Conservation (phyloP, 2,329 filamentous ascomycete genomes). For the Neonectria ditissima region DNA sequence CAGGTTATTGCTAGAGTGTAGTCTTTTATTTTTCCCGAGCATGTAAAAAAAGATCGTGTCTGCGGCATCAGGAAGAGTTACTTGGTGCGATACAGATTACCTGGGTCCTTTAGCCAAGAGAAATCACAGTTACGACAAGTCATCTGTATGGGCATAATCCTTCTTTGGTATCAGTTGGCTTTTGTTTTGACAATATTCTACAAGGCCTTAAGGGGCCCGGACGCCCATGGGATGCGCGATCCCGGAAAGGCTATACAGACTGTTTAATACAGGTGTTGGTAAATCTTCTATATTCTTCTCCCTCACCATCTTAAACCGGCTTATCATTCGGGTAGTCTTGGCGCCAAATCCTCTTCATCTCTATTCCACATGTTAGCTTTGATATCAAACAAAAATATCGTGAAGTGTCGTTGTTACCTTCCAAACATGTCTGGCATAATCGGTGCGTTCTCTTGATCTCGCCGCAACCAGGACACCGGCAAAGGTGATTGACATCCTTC, state of each 20-base stretch:
- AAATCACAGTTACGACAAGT: not conserved
- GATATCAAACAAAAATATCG: not conserved
- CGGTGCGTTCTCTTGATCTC: conserved; percentile 88
- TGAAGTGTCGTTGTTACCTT: conserved; percentile 68
- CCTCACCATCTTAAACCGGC: conserved; percentile 43
- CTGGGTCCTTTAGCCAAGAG: not conserved
- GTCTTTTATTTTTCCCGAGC: not conserved
- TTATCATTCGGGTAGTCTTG: conserved; percentile 53
- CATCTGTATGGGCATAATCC: conserved; percentile 3
- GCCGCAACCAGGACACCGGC: conserved; percentile 91
- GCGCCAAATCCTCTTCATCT: conserved; percentile 60
- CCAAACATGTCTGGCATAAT: conserved; percentile 87
- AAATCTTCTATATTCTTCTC: conserved; percentile 35
- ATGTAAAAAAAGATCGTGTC: not conserved
- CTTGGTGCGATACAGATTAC: too few species aligned
- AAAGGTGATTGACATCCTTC: conserved; percentile 88
- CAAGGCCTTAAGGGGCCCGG: conserved; percentile 47
- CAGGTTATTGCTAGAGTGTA: not conserved
- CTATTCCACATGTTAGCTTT: conserved; percentile 46
- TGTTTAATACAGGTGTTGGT: conserved; percentile 45
- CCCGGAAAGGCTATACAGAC: conserved; percentile 47
- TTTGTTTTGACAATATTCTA: conserved; percentile 43
- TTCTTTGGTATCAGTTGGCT: conserved; percentile 18
- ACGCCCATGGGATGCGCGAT: conserved; percentile 52
- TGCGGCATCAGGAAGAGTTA: not conserved